phyloP scores from a whole-genome alignment of 345 rosid species.

The Physaria fendleri region DNA sequence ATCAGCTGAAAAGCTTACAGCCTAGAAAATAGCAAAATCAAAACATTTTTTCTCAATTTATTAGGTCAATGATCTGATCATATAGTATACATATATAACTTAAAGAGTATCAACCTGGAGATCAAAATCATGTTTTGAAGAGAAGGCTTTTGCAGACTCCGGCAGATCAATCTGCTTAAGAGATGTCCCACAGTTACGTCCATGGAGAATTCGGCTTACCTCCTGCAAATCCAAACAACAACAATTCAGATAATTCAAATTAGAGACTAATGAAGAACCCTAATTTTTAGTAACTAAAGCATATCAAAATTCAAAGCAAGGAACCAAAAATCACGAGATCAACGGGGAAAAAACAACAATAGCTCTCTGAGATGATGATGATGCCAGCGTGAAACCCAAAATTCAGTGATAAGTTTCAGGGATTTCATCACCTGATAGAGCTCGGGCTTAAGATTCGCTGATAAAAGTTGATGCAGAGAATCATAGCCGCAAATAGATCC shows the following conservation, averaged over 20 bases:
- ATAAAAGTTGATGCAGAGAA: constrained; percentile 63
- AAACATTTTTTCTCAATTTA: not conserved
- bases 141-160: constrained; percentile 46
- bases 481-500: constrained; percentile 81
- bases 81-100: not conserved
- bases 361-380: too few relatives aligned
- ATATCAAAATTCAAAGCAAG: not conserved
- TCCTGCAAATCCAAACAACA: constrained; percentile 44
- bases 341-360: too few relatives aligned
- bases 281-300: not conserved
- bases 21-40: constrained; percentile 40
- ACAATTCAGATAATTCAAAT: not conserved
- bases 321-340: not conserved
- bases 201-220: constrained; percentile 69
- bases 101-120: constrained; percentile 50
- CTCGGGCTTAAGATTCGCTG: constrained; percentile 70
- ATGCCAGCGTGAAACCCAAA: too few relatives aligned
- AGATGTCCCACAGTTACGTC: constrained; percentile 66
- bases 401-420: too few relatives aligned
- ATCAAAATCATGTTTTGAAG: constrained; percentile 64
- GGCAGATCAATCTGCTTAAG: constrained; percentile 44
- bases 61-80: not conserved
- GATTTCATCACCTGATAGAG: constrained; percentile 49
- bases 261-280: not conserved
- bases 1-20: constrained; percentile 61